These are phyloP conservation scores for Ambrosia artemisiifolia DNA, from an alignment of 129 eudicot species.

Conservation along the genomic window DNA sequence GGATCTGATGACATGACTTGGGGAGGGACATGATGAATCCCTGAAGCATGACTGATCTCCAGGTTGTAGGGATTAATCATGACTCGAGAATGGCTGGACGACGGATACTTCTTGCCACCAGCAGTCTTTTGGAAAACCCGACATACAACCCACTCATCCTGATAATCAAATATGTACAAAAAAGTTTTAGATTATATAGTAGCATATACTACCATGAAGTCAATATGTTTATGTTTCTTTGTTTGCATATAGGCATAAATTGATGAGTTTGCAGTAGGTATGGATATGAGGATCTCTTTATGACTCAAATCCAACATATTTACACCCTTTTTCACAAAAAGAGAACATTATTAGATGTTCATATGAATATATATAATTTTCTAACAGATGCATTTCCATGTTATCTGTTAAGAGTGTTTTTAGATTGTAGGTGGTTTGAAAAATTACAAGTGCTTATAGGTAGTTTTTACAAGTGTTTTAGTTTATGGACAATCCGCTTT, in stretches of 20 bases:
- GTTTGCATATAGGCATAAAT: no score
- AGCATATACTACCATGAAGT: background rate
- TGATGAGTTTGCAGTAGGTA: no score
- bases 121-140: conserved; percentile 77
- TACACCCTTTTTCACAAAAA: no score
- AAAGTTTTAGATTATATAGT: background rate
- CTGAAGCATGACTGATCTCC: conserved; percentile 26
- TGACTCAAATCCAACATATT: no score
- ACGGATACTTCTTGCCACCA: conserved; percentile 57
- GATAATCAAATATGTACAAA: conserved; percentile 2
- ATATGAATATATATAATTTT: background rate
- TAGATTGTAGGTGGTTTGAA: no score
- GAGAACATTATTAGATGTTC: no score
- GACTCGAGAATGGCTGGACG: conserved; percentile 36
- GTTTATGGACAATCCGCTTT: no score
- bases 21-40: conserved; percentile 26
- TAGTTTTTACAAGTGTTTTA: no score
- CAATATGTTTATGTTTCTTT: background rate
- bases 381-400: no score
- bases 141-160: conserved; percentile 90
- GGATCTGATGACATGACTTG: conserved; percentile 33
- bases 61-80: conserved; percentile 38
- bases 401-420: no score
- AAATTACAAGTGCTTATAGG: no score
- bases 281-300: no score